A percentile compares a stretch with the other conserved stretches of the same genome.
These are phyloP conservation scores for Fusarium agapanthi DNA, from an alignment of 2,329 filamentous ascomycete genomes.

Conservation along the genomic window DNA sequence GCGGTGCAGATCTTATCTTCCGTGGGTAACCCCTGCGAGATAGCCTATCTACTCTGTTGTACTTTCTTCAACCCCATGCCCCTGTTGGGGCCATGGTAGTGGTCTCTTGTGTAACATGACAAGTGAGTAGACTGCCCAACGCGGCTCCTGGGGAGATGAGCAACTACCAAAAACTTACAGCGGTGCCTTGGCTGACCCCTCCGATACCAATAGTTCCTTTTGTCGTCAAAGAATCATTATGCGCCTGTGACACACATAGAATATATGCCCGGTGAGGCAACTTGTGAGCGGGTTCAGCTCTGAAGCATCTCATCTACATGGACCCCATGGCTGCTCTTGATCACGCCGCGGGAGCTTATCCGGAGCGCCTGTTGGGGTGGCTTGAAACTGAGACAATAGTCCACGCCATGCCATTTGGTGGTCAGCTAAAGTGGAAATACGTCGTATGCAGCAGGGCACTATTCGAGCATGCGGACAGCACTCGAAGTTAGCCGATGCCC, in stretches of 20 bases:
- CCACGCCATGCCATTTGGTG: conserved; percentile 1
- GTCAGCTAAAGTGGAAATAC: conserved; percentile 6
- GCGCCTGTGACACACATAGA: neutral
- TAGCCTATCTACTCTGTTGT: neutral
- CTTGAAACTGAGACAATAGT: conserved; percentile 27
- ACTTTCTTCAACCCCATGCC: neutral
- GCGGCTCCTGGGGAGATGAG: neutral
- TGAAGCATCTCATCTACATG: neutral
- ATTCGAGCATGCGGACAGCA: neutral
- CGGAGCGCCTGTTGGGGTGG: neutral
- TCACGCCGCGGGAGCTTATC: neutral
- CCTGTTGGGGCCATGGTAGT: neutral
- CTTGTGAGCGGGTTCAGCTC: neutral
- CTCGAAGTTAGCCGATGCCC: neutral
- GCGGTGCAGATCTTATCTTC: conserved; percentile 2
- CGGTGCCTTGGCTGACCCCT: neutral
- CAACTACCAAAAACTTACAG: neutral
- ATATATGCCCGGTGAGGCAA: neutral
- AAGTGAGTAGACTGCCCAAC: conserved; percentile 1
- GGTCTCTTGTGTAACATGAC: conserved; percentile 15
- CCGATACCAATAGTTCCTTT: neutral
- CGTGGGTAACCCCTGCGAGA: neutral
- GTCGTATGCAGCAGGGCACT: neutral
- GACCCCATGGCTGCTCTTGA: neutral
- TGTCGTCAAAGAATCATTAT: too few relatives aligned